Percentiles rank a stretch among this genome's conserved stretches.
phyloP scores from a whole-genome alignment of 1,284 basidiomycete species.

The Cryptococcus jaspeensis region DNA sequence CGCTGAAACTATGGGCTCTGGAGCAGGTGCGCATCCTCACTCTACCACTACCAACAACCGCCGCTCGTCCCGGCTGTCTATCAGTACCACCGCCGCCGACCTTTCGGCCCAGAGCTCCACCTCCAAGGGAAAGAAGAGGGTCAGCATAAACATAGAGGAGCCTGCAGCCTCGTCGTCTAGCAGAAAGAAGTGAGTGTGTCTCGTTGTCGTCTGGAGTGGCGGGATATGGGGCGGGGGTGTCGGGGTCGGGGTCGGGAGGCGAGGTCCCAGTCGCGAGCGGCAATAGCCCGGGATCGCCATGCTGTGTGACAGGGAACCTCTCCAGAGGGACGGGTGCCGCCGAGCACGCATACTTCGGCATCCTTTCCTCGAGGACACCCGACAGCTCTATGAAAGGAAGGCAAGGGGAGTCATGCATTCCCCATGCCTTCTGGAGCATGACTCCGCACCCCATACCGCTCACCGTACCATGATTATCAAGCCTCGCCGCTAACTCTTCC shows the following conservation, averaged over 20 bases:
- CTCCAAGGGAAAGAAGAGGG: constrained; percentile 34
- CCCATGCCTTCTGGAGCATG: too few relatives aligned
- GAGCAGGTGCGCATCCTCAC: not conserved
- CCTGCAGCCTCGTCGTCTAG: constrained; percentile 1
- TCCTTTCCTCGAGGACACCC: not conserved
- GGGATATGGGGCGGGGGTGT: too few relatives aligned
- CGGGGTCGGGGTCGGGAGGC: not conserved
- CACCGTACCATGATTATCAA: not conserved
- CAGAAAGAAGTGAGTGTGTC: constrained; percentile 23
- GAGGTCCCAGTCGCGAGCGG: not conserved
- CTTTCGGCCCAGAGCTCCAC: constrained; percentile 12
- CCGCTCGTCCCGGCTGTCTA: constrained; percentile 38
- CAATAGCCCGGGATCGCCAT: not conserved
- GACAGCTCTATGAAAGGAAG: not conserved
- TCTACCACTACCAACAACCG: constrained; percentile 13
- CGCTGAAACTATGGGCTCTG: too few relatives aligned
- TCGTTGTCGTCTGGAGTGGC: not conserved
- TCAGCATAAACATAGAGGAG: constrained; percentile 11
- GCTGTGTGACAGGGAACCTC: not conserved
- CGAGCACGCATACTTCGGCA: not conserved
- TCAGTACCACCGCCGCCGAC: constrained; percentile 13
- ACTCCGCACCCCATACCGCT: not conserved
- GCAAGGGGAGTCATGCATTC: not conserved
- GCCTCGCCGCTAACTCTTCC: not conserved
- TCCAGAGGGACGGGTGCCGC: too few relatives aligned